phyloP scores from a whole-genome alignment of 305 asterid genomes.

The Coffea humblotiana region DNA sequence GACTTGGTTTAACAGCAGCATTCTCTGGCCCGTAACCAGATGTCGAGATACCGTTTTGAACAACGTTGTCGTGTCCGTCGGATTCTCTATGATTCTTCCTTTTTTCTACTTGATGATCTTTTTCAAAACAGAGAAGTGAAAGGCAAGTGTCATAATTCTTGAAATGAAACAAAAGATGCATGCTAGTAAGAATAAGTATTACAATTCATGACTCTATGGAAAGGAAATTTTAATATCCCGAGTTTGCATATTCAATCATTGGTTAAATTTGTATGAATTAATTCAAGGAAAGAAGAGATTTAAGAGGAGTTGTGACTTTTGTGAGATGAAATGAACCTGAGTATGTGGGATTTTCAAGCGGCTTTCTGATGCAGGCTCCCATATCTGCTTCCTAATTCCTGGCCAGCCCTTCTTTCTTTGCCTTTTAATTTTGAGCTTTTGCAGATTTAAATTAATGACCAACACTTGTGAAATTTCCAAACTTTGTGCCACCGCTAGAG shows the following conservation, averaged over 20 bases:
- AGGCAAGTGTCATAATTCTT: not conserved
- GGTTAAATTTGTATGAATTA: not conserved
- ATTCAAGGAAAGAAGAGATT: not conserved
- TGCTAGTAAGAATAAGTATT: too few species aligned
- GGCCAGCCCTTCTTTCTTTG: not conserved
- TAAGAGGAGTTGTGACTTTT: not conserved
- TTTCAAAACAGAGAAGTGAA: not conserved
- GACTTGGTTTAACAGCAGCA: not conserved
- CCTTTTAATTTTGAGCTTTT: not conserved
- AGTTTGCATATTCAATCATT: too few species aligned
- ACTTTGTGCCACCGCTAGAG: not conserved
- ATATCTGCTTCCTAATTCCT: not conserved
- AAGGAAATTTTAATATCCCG: too few species aligned
- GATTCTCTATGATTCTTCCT: not conserved
- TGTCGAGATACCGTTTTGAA: not conserved
- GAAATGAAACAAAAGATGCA: too few species aligned
- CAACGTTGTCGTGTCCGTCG: not conserved
- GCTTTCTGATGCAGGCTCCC: not conserved
- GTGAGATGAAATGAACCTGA: not conserved
- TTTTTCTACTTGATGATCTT: not conserved
- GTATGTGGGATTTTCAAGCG: not conserved
- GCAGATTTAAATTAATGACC: not conserved
- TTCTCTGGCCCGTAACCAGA: not conserved
- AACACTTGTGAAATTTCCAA: not conserved
- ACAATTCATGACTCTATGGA: too few species aligned